These are phyloP conservation scores for Mortierella claussenii DNA, from an alignment of 192 early-diverging fungal species.

Conservation along the genomic window DNA sequence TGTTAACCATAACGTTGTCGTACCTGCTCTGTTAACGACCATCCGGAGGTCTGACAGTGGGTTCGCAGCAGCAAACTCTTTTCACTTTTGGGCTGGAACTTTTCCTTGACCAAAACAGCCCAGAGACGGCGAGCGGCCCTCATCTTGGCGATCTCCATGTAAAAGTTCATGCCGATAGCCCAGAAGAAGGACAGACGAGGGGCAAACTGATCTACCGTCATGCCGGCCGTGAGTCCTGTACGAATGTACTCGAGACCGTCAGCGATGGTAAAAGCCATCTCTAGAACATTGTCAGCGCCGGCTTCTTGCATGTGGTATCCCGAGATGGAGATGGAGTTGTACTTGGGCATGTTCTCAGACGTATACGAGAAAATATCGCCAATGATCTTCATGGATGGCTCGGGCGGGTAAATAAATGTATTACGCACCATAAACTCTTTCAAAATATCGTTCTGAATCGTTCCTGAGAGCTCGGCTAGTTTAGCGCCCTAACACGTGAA, in stretches of 20 bases:
- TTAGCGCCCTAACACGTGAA: conserved; percentile 64
- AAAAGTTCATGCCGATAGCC: conserved; percentile 95
- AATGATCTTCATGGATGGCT: conserved; percentile 90
- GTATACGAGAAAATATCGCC: conserved; percentile 93
- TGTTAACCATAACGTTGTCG: background rate
- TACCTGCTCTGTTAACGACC: conserved; percentile 90
- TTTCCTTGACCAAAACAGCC: conserved; percentile 82
- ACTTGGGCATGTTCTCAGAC: conserved; percentile 90
- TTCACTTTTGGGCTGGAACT: conserved; percentile 81
- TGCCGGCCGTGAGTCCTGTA: conserved; percentile 81
- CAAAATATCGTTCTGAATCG: conserved; percentile 93
- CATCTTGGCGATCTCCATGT: conserved; percentile 95
- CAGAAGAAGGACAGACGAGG: conserved; percentile 94
- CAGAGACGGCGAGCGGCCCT: conserved; percentile 89
- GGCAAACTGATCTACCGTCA: conserved; percentile 90
- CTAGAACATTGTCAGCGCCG: conserved; percentile 88
- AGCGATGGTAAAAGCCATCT: conserved; percentile 92
- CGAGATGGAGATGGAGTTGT: conserved; percentile 96
- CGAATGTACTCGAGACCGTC: conserved; percentile 88
- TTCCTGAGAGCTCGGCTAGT: conserved; percentile 83
- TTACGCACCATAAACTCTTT: conserved; percentile 97
- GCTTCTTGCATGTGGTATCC: conserved; percentile 96
- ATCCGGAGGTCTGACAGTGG: conserved; percentile 92
- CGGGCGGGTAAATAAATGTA: conserved; percentile 94
- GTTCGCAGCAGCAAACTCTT: conserved; percentile 88